Evolutionary conservation across 2,329 filamentous ascomycete genomes (phyloP).

Genomic region (Aspergillus tubingensis): DNA sequence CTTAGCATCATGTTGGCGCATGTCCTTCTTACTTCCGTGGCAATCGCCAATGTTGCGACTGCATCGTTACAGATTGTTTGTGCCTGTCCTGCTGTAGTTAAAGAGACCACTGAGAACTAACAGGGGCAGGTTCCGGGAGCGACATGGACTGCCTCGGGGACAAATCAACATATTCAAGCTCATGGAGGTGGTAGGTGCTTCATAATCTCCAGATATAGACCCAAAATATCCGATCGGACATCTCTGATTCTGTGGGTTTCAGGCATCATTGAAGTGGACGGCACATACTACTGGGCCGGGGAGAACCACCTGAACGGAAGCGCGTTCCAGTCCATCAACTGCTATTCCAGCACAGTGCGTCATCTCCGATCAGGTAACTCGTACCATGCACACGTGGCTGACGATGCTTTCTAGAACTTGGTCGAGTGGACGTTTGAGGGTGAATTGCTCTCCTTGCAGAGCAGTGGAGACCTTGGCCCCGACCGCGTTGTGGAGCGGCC

Average conservation of each 20-base stretch:
- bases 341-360: constrained; percentile 59
- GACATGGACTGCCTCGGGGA: constrained; percentile 50
- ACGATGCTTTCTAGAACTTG: constrained; percentile 45
- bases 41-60: background rate
- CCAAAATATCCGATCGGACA: too few species aligned
- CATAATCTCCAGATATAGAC: background rate
- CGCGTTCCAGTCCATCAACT: constrained; percentile 66
- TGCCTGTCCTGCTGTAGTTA: rapidly evolving
- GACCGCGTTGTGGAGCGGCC: constrained; percentile 66
- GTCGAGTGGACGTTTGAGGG: constrained; percentile 65
- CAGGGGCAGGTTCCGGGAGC: constrained; percentile 41
- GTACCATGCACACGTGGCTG: background rate
- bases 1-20: background rate
- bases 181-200: constrained; percentile 58
- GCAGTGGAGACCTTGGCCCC: constrained; percentile 60
- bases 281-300: constrained; percentile 67
- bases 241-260: background rate
- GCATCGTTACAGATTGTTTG: constrained; percentile 16
- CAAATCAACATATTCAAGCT: constrained; percentile 63
- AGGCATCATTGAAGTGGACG: constrained; percentile 56
- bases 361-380: rapidly evolving
- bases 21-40: background rate
- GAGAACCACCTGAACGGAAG: constrained; percentile 68
- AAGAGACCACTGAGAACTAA: background rate
- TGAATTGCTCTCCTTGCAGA: constrained; percentile 57